A percentile compares a stretch with the other conserved stretches of the same genome.
Evolutionary conservation across 768 basidiomycete genomes (phyloP).

Genomic region (Serendipita sp.): DNA sequence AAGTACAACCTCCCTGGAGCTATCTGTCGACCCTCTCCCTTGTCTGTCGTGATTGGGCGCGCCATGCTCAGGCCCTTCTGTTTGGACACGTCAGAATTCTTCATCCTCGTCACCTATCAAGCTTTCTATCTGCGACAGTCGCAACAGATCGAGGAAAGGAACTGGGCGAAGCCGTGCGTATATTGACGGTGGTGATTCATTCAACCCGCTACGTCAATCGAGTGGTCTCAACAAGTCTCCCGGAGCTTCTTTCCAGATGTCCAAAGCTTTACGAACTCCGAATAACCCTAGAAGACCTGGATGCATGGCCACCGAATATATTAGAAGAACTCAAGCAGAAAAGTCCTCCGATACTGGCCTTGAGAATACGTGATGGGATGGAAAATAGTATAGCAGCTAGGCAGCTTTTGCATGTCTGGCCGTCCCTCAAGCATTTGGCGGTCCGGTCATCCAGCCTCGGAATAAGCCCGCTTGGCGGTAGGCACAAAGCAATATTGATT

Average conservation of each 20-base stretch:
- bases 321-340: not conserved
- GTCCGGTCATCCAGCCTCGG: not conserved
- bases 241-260: not conserved
- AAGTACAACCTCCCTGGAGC: not conserved
- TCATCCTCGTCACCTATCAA: not conserved
- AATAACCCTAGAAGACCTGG: not conserved
- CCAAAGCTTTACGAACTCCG: not conserved
- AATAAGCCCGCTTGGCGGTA: not conserved
- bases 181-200: not conserved
- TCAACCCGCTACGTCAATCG: not conserved
- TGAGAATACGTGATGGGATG: not conserved
- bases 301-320: not conserved
- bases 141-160: not conserved
- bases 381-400: not conserved
- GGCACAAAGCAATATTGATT: too few relatives aligned
- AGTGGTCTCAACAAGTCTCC: not conserved
- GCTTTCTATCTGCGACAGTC: not conserved
- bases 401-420: slow-evolving; percentile 2
- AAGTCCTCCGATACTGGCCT: not conserved
- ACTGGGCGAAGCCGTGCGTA: not conserved
- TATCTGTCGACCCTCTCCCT: not conserved
- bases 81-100: not conserved
- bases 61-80: not conserved
- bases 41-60: not conserved
- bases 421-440: not conserved